These are phyloP conservation scores for Pythium monospermum DNA, from an alignment of 352 stramenopile species.

Conservation along the genomic window DNA sequence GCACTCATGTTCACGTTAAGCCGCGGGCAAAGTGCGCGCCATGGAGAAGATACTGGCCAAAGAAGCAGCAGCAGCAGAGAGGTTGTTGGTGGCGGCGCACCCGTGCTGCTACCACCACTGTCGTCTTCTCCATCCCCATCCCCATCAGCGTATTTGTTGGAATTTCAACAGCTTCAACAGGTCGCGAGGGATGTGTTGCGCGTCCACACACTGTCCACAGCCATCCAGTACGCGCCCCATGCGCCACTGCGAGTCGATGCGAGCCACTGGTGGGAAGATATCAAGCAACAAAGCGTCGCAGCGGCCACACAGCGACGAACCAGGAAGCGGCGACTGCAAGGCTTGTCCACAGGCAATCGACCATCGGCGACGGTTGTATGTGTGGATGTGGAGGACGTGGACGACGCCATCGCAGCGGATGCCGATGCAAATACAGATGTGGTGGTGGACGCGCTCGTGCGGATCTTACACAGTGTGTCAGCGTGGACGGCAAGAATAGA, in stretches of 20 bases:
- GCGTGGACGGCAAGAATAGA: slow-evolving; percentile 8
- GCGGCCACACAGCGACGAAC: slow-evolving; percentile 7
- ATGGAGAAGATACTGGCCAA: too few species aligned
- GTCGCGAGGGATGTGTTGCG: slow-evolving; percentile 13
- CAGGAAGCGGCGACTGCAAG: slow-evolving; percentile 13
- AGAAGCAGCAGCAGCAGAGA: too few species aligned
- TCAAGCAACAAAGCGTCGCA: slow-evolving; percentile 16
- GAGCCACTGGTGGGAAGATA: slow-evolving; percentile 20
- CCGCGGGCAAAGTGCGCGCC: too few species aligned
- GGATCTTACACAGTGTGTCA: slow-evolving; percentile 15
- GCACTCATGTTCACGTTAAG: too few species aligned
- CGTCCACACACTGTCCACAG: slow-evolving; percentile 17
- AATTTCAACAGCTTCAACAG: slow-evolving; percentile 13
- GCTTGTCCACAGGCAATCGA: background rate
- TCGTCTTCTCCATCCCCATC: too few species aligned
- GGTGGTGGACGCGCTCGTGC: slow-evolving; percentile 13
- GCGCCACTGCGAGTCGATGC: slow-evolving; percentile 23
- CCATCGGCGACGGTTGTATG: background rate
- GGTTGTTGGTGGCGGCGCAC: background rate
- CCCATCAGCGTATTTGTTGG: slow-evolving; percentile 1
- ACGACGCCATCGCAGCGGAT: background rate
- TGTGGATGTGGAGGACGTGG: background rate
- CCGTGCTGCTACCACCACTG: background rate
- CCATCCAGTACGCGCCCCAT: slow-evolving; percentile 15
- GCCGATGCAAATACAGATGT: slow-evolving; percentile 1